Base-by-base conservation (phyloP, 352 stramenopile species). In the Plasmopara muralis region DNA sequence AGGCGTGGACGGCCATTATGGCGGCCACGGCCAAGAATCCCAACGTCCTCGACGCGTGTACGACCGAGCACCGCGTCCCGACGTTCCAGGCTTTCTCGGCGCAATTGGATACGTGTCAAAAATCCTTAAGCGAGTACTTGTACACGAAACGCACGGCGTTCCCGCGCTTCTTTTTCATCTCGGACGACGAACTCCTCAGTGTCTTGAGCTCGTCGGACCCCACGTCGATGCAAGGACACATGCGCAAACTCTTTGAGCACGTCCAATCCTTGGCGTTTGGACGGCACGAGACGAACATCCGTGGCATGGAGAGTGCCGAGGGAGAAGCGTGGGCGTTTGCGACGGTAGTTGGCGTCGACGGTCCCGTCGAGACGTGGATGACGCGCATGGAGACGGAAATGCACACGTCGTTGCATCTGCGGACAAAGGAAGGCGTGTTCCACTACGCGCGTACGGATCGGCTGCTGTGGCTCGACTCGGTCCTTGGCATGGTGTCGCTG, bases 171-270 rank as follows among this genome's bases (percentile, higher is more conserved):
- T 97, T 96, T 66, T 97, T 97, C 69, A 97, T 97, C 54, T 97
- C 89, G 0, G 88, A 97, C 47, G 90, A 97, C 50, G 90, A 97
- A 41, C 53, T 97, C 4, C 66, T 97, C 12, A 95, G 79, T 45
- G 88, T 97, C 16, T 67, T 97, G 2, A 89, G 90, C 0, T 95
- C 83, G 0, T 95, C 85, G 0, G 91, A 98, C 52, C 91, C 91
- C 5, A 95, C 81, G 0, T 96, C 86, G 0, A 96, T 96, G 38
- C 88, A 96, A 74, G 80, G 95, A 0, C 92, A 98, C 62, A 95
- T 97, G 77, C 85, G 97, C 33, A 98, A 98, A 64, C 81, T 97
- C 1, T 98, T 98, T 55, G 91, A 97, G 66, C 97, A 97, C 37
- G 91, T 98, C 16, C 97, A 97, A 55, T 28, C 87, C 31, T 61